Base-by-base conservation (phyloP, 352 stramenopile species). In the Globisporangium perplexum region DNA sequence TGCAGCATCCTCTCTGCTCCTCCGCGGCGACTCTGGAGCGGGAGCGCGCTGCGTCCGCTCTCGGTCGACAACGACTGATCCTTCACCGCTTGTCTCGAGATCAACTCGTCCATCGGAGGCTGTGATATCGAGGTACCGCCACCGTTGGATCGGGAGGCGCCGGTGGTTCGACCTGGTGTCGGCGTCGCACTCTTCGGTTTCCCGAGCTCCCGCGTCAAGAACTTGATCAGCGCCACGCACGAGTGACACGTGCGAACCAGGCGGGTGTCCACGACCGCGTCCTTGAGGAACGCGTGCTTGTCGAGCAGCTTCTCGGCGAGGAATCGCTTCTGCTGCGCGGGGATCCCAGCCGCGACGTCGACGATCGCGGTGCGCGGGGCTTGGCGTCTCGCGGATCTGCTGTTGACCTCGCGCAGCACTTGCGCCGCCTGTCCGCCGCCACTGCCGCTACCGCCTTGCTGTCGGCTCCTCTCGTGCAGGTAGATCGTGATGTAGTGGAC, bases 281-380 rank as follows among this genome's bases (percentile, higher is more conserved):
- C 77, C 56, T 86, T 78, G n/a, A 90, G 55, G 39, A 90, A 90
- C 36, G 69, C 57, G 56, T 83, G 61, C 57, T 90, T 90, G 41
- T 68, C 62, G 17, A 86, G 41, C 30, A 90, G 50, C 22, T 81
- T 77, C 17, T 65, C 60, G 4, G 71, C 77, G 41, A 84, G 48
- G 12, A 56, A 62, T 20, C 66, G 60, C 20, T 54, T 74, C 18
- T 71, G 66, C 30, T 66, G 69, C 11, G 60, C 60, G 50, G 58
- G 58, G 46, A 80, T 63, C 7, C 72, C 62, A 3, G 58, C 50
- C 7, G 66, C 63, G 14, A 59, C 59, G 1, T 47, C 24, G 1
- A 50, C 47, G 30, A 51, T 31, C 31, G 23, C 8, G 7, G 6
- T 10, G 22, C 36, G 33, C 22, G 26, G n/a, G 18, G 39, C 10